Evolutionary conservation across 169 alveolate genomes (phyloP).

Genomic region (Eimeria sp.): DNA sequence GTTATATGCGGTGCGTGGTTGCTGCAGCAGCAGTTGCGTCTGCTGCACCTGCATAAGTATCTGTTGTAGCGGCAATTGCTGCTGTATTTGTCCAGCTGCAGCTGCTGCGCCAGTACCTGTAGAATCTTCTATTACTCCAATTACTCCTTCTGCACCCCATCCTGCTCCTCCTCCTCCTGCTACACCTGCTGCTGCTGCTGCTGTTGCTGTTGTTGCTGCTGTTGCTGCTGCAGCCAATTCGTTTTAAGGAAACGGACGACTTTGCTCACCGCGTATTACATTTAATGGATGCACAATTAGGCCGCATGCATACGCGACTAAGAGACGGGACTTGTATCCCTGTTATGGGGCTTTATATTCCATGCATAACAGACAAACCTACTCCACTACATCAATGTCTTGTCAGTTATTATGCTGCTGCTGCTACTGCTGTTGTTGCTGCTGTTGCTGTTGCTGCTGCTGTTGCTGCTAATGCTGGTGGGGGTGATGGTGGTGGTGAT

Average conservation of each 20-base stretch:
- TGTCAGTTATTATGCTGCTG: slow-evolving; percentile 43
- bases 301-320: slow-evolving; percentile 95
- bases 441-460: slow-evolving; percentile 1
- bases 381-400: slow-evolving; percentile 88
- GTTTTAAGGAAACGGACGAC: slow-evolving; percentile 93
- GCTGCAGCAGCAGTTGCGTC: not conserved
- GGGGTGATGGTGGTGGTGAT: not conserved
- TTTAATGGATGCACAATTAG: slow-evolving; percentile 94
- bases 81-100: not conserved
- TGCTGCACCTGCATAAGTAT: not conserved
- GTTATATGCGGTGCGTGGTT: not conserved
- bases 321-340: slow-evolving; percentile 96
- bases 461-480: not conserved
- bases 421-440: slow-evolving; percentile 19
- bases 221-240: slow-evolving; percentile 81
- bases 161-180: not conserved
- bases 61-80: not conserved
- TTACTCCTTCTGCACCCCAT: slow-evolving; percentile 50
- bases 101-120: not conserved
- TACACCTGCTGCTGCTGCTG: not conserved
- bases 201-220: slow-evolving; percentile 42
- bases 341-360: slow-evolving; percentile 91
- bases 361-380: slow-evolving; percentile 93
- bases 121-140: slow-evolving; percentile 3
- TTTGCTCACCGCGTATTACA: slow-evolving; percentile 94